Percentiles rank a stretch among this genome's conserved stretches.
phyloP scores from a whole-genome alignment of 169 alveolate species.

The Neospora caninum region DNA sequence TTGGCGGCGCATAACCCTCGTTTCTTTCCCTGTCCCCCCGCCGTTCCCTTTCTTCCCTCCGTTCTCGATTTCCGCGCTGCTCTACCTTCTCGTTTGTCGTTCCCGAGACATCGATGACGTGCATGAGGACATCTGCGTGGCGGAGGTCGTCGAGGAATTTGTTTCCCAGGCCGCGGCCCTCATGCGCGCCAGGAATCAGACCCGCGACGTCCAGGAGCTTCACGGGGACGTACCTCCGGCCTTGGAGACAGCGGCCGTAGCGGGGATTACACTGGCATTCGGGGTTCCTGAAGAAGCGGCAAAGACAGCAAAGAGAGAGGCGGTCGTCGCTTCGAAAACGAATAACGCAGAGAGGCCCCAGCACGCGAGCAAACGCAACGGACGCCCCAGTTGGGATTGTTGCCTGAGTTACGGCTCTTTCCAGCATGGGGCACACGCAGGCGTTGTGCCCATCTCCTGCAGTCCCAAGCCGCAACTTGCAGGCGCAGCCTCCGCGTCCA shows the following conservation, averaged over 20 bases:
- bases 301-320: neutral
- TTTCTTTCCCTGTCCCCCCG: no score
- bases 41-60: no score
- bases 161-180: constrained; percentile 78
- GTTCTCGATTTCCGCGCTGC: no score
- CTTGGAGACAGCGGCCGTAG: constrained; percentile 71
- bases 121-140: constrained; percentile 75
- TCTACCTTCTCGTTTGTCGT: constrained; percentile 80
- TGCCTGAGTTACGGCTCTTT: no score
- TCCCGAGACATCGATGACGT: constrained; percentile 78
- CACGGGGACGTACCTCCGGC: constrained; percentile 73
- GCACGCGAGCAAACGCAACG: no score
- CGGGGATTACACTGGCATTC: constrained; percentile 72
- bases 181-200: constrained; percentile 75
- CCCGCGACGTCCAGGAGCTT: constrained; percentile 78
- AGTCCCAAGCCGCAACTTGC: no score
- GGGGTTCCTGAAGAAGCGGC: constrained; percentile 16
- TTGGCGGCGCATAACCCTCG: no score
- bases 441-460: no score
- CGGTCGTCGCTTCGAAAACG: neutral
- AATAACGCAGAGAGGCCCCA: neutral
- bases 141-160: constrained; percentile 77
- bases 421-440: no score
- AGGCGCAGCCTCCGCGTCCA: no score
- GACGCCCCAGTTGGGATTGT: no score